Conservation (phyloP, 2,329 filamentous ascomycete genomes). For the Thielaviopsis ethacetica region DNA sequence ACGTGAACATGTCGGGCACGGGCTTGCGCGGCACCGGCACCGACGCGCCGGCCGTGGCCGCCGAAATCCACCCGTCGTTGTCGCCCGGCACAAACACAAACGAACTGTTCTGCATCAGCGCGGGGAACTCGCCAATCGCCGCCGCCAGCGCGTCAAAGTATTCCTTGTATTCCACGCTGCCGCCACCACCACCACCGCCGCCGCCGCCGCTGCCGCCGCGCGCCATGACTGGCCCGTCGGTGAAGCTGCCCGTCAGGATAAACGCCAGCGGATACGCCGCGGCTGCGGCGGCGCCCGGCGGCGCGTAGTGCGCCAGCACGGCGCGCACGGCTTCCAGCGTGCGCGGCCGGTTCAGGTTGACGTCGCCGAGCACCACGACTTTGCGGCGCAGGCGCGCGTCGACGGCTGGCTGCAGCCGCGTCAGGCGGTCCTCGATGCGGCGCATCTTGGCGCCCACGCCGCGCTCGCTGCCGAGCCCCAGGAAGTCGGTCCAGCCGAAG, state of each 20-base stretch:
- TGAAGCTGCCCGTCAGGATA: constrained; percentile 75
- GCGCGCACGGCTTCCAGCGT: constrained; percentile 67
- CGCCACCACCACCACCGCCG: no score
- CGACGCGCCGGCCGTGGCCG: constrained; percentile 62
- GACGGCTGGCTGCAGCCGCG: constrained; percentile 26
- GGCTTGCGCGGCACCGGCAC: constrained; percentile 51
- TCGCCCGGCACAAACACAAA: constrained; percentile 93
- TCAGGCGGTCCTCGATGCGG: constrained; percentile 53
- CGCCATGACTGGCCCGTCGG: constrained; percentile 46
- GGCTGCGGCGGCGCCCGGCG: constrained; percentile 22
- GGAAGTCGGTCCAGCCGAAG: constrained; percentile 95
- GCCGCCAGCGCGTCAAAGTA: constrained; percentile 79
- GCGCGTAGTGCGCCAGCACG: constrained; percentile 57
- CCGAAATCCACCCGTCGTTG: constrained; percentile 91
- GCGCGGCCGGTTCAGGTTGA: constrained; percentile 73
- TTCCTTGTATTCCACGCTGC: constrained; percentile 93
- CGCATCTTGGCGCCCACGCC: constrained; percentile 73
- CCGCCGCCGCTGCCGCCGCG: constrained; percentile 37
- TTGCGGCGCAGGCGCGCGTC: constrained; percentile 27
- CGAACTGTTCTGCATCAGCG: constrained; percentile 59
- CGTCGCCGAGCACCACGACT: constrained; percentile 65
- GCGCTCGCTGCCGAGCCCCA: constrained; percentile 79
- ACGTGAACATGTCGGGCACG: constrained; percentile 82
- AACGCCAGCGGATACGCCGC: constrained; percentile 60
- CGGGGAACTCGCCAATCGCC: constrained; percentile 67